Evolutionary conservation across 73 alveolate species (phyloP).

Genomic region (Symbiodinium natans): DNA sequence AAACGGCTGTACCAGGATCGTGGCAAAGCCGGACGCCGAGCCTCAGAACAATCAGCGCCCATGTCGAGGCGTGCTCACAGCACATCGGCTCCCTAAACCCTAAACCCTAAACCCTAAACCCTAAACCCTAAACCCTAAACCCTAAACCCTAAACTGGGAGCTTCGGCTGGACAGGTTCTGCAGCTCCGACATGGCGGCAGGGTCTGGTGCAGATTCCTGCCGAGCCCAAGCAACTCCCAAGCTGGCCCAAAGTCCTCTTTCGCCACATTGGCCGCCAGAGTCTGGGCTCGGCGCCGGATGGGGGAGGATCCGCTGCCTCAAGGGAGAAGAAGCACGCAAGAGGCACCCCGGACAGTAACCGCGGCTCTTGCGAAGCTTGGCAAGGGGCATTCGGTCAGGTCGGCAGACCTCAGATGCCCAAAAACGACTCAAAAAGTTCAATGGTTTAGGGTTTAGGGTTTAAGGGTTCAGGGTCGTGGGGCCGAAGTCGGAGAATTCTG

Average conservation of each 20-base stretch:
- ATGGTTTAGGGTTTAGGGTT: too few relatives aligned
- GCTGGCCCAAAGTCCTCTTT: too few relatives aligned
- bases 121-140: too few relatives aligned
- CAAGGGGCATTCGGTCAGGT: constrained; percentile 41
- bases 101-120: too few relatives aligned
- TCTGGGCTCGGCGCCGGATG: neutral
- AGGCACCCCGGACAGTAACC: neutral
- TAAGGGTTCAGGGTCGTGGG: too few relatives aligned
- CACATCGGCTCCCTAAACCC: too few relatives aligned
- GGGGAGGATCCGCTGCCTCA: constrained; percentile 9
- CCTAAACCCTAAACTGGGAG: too few relatives aligned
- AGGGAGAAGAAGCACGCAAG: neutral
- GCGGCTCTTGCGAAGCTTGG: neutral
- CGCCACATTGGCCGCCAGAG: too few relatives aligned
- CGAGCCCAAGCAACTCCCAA: neutral
- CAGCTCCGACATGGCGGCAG: constrained; percentile 58
- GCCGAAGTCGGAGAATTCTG: neutral
- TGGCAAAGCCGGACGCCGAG: neutral
- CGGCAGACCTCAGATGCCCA: constrained; percentile 33
- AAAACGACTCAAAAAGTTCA: too few relatives aligned
- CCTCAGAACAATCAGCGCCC: neutral
- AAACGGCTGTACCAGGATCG: neutral
- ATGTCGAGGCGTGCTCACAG: neutral
- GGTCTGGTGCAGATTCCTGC: constrained; percentile 20
- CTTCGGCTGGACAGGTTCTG: constrained; percentile 57